Evolutionary conservation across 2,329 filamentous ascomycete genomes (phyloP), one percentile per base, ranked within the genome.

Genomic region (Epicoccum nigrum): DNA sequence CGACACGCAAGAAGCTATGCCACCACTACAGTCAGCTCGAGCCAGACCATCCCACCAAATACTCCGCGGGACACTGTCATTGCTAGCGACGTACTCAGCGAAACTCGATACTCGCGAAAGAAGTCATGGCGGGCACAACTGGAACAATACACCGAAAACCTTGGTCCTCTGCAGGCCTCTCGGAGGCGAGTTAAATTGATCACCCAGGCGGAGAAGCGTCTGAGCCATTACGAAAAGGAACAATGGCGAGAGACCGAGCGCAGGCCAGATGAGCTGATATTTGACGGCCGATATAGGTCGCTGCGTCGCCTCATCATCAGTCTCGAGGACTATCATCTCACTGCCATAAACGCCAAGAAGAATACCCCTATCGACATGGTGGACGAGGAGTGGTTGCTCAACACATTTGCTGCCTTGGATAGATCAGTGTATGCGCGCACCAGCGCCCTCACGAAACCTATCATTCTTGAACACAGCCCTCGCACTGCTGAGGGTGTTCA

Each of bases 281-380:
- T 45, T 33, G 41, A 63, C 23, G 69, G 68, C n/a, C 61, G 60
- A 35, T 71, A 70, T 47, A 50, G 69, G 23, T 68, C 68, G 15
- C 52, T 72, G 19, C 35, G 31, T 13, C 68, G 69, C 13, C 62
- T 66, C 12, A 52, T 69, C n/a, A 39, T 56, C 42, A 62, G 56
- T 17, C 55, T 64, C 17, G 21, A 40, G 19, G 45, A 39, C 2
- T 62, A 60, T 59, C 19, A 55, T 20, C 11, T 32, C 4, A 54
- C 45, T 5, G 16, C 21, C 2, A 21, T 59, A 19, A 54, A 64
- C 20, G 44, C 65, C 33, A 44, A 17, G 4, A 45, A 13, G 25
- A 5, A 35, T 30, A 30, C 23, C 23, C 4, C 20, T 6, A 7
- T 15, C 8, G 17, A 45, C 27, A 17, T 41, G 37, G 41, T 41